Percentiles rank a stretch among this genome's conserved stretches.
phyloP scores from a whole-genome alignment of 805 yeast genomes.

The Huiozyma sinensis region DNA sequence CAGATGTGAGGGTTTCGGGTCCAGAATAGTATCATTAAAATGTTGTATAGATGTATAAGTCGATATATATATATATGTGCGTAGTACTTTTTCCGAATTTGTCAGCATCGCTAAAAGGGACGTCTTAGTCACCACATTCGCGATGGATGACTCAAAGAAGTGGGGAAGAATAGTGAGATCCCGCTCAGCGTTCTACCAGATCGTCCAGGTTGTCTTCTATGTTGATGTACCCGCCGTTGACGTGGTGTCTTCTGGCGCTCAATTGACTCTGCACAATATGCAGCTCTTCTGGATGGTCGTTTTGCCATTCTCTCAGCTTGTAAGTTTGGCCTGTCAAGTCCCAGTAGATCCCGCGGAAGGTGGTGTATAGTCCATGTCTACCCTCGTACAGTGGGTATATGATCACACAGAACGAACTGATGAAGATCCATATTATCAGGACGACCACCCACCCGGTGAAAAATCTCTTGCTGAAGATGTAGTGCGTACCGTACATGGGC shows the following conservation, averaged over 20 bases:
- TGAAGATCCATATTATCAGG: constrained; percentile 71
- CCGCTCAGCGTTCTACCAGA: too few relatives aligned
- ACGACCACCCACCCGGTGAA: constrained; percentile 88
- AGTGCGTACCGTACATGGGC: constrained; percentile 83
- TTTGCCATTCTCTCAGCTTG: constrained; percentile 70
- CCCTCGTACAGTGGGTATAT: constrained; percentile 70
- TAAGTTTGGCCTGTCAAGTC: constrained; percentile 65
- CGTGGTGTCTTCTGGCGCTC: constrained; percentile 26
- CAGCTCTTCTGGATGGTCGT: constrained; percentile 57
- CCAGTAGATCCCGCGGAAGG: constrained; percentile 76
- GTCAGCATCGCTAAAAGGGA: too few relatives aligned
- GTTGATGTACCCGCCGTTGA: background rate
- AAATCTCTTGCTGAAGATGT: constrained; percentile 62
- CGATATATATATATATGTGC: too few relatives aligned
- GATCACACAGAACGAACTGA: constrained; percentile 51
- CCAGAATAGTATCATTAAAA: background rate
- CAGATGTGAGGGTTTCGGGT: background rate
- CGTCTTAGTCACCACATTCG: too few relatives aligned
- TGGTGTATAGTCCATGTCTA: constrained; percentile 49
- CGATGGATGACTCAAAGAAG: too few relatives aligned
- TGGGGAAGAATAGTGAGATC: too few relatives aligned
- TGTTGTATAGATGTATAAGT: background rate
- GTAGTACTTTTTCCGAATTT: too few relatives aligned
- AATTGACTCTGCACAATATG: constrained; percentile 67
- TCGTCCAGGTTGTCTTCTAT: background rate